Conservation (phyloP, 1,139 yeast species). For the Candida tropicalis region DNA sequence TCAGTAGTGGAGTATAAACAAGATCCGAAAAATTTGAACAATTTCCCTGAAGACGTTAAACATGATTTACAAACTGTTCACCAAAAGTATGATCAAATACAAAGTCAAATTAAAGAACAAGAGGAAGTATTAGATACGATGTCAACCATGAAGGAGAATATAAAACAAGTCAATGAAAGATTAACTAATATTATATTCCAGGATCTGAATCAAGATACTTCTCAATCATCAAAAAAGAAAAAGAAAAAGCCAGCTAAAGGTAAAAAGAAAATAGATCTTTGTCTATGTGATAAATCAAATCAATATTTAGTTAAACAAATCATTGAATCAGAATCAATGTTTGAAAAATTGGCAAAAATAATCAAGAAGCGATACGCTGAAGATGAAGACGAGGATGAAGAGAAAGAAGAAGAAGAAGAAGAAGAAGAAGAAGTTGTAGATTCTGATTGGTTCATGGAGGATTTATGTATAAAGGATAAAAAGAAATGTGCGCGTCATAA, state of each 20-base stretch:
- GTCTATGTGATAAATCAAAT: constrained; percentile 30
- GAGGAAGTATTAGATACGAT: constrained; percentile 26
- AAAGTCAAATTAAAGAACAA: constrained; percentile 21
- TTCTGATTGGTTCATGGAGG: constrained; percentile 23
- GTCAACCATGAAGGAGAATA: constrained; percentile 35
- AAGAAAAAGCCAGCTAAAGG: constrained; percentile 26
- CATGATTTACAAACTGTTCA: constrained; percentile 23
- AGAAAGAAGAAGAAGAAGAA: constrained; percentile 11
- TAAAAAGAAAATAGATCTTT: constrained; percentile 35
- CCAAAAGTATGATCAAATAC: constrained; percentile 24
- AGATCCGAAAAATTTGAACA: constrained; percentile 29
- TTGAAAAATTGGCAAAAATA: constrained; percentile 13
- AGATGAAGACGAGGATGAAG: constrained; percentile 14
- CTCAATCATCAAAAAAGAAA: constrained; percentile 18
- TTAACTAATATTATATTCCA: constrained; percentile 19
- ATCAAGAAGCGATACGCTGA: constrained; percentile 5
- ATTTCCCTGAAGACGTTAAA: constrained; percentile 34
- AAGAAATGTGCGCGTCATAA: constrained; percentile 67
- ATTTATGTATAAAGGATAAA: constrained; percentile 61
- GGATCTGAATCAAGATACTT: constrained; percentile 13
- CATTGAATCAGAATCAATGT: constrained; percentile 21
- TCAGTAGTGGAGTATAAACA: constrained; percentile 32
- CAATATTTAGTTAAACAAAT: constrained; percentile 16
- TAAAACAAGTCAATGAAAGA: constrained; percentile 41
- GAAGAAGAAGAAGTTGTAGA: constrained; percentile 20